phyloP scores from a whole-genome alignment of 2,329 filamentous ascomycete genomes.

The Arachnopeziza araneosa region DNA sequence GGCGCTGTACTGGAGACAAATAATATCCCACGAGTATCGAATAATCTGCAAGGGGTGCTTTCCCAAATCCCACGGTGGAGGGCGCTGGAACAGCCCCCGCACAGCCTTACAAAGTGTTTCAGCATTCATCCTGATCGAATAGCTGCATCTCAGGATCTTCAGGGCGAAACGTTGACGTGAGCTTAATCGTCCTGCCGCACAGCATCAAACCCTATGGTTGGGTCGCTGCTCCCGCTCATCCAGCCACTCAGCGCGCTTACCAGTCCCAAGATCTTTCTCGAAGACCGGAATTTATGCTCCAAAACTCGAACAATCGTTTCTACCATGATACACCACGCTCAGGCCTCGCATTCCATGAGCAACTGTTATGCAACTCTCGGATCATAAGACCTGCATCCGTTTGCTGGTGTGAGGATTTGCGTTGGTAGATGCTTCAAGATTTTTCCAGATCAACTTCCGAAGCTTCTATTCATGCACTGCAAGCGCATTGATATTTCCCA shows the following conservation, averaged over 20 bases:
- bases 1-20: not conserved
- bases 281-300: not conserved
- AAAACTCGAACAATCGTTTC: not conserved
- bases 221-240: not conserved
- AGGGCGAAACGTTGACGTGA: not conserved
- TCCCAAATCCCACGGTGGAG: not conserved
- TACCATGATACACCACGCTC: not conserved
- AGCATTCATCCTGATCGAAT: not conserved
- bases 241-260: not conserved
- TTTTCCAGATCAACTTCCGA: not conserved
- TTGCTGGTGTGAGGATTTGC: not conserved
- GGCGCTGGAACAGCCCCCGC: not conserved
- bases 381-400: not conserved
- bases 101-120: not conserved
- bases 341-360: not conserved
- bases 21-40: not conserved
- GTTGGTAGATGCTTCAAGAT: not conserved
- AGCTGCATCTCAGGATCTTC: not conserved
- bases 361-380: not conserved
- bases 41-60: not conserved
- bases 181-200: not conserved
- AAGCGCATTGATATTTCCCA: not conserved
- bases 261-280: not conserved
- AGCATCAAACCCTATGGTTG: not conserved
- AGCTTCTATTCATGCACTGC: not conserved